These are phyloP conservation scores for Colletotrichum lupini DNA, from an alignment of 2,329 filamentous ascomycete genomes.

Conservation along the genomic window DNA sequence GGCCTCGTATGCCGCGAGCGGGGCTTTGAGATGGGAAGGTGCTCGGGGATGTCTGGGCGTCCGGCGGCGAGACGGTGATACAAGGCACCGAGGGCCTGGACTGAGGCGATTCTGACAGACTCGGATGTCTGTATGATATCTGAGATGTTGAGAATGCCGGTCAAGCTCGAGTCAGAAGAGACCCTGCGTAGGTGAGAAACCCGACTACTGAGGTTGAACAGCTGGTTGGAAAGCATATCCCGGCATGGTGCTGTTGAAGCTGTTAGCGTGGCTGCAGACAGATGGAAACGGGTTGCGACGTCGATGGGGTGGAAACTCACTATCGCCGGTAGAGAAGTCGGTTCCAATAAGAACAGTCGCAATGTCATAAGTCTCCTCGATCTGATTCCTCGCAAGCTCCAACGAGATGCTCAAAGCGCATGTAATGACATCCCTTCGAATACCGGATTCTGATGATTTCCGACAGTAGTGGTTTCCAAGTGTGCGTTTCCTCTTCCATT, in stretches of 20 bases:
- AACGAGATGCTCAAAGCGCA: constrained; percentile 50
- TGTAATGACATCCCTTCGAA: constrained; percentile 34
- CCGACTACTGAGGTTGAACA: constrained; percentile 41
- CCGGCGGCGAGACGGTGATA: constrained; percentile 48
- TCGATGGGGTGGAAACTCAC: constrained; percentile 39
- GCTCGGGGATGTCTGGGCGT: constrained; percentile 42
- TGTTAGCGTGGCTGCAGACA: background rate
- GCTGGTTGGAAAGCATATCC: constrained; percentile 42
- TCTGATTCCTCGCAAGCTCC: constrained; percentile 42
- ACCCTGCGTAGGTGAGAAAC: constrained; percentile 41
- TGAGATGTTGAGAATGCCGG: constrained; percentile 45
- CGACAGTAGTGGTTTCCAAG: constrained; percentile 46
- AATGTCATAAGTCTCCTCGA: constrained; percentile 47
- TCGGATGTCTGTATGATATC: constrained; percentile 48
- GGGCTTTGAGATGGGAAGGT: constrained; percentile 40
- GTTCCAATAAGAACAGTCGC: constrained; percentile 48
- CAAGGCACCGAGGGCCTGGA: constrained; percentile 48
- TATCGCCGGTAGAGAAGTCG: constrained; percentile 48
- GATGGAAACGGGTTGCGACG: background rate
- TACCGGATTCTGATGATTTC: constrained; percentile 20
- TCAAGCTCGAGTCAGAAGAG: constrained; percentile 29
- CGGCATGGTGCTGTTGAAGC: constrained; percentile 38
- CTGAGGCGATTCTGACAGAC: constrained; percentile 43
- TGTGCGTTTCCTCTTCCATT: constrained; percentile 48
- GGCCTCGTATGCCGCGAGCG: constrained; percentile 32